Percentiles rank a stretch among this genome's conserved stretches.
These are phyloP conservation scores for Helichrysum umbraculigerum DNA, from an alignment of 129 eudicot species.

Conservation along the genomic window DNA sequence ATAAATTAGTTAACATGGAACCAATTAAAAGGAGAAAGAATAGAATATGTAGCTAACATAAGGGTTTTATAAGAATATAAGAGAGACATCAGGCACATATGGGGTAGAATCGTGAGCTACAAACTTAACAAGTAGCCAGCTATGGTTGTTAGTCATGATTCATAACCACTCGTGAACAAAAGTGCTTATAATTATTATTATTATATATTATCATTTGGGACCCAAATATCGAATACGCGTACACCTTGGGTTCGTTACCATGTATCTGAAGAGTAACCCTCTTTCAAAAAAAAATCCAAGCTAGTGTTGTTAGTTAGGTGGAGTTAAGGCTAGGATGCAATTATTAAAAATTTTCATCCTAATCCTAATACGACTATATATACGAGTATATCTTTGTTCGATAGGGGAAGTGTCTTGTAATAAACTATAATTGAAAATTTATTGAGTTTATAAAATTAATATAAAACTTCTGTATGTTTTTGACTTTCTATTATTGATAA, in stretches of 20 bases:
- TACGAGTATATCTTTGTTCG: too few relatives aligned
- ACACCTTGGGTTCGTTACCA: background rate
- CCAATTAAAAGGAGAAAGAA: conserved; percentile 10
- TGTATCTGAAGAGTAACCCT: background rate
- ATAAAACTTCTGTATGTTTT: too few relatives aligned
- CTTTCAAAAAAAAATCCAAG: too few relatives aligned
- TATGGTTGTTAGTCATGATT: conserved; percentile 36
- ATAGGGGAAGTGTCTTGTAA: too few relatives aligned
- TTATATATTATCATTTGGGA: conserved; percentile 20
- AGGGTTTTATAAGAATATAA: background rate
- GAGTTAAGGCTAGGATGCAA: too few relatives aligned
- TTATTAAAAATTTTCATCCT: too few relatives aligned
- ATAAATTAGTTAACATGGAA: background rate
- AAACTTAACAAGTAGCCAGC: conserved; percentile 31
- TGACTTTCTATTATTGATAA: too few relatives aligned
- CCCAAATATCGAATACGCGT: conserved; percentile 22
- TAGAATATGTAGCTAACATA: background rate
- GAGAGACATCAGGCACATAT: background rate
- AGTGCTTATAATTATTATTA: conserved; percentile 32
- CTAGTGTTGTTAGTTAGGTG: too few relatives aligned
- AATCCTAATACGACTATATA: too few relatives aligned
- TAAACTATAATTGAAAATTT: too few relatives aligned
- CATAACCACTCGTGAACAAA: conserved; percentile 63
- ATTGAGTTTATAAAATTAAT: too few relatives aligned
- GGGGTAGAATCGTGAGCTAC: conserved; percentile 41